phyloP scores from a whole-genome alignment of 1,284 basidiomycete genomes.

The Puccinia novopanici region DNA sequence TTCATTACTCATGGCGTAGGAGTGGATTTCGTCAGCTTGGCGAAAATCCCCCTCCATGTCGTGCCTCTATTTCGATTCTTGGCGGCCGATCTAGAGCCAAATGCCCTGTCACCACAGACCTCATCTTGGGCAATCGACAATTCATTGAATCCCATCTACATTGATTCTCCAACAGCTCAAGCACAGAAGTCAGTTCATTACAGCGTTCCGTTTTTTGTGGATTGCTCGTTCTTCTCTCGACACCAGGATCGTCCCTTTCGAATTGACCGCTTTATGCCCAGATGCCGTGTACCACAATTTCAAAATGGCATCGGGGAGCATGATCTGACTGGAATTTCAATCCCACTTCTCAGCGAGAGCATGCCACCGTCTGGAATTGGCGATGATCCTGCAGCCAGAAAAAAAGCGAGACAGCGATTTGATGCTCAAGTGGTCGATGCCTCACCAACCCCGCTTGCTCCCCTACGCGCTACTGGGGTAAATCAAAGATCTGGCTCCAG shows the following conservation, averaged over 20 bases:
- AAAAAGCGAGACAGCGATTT: constrained; percentile 40
- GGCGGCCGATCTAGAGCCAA: constrained; percentile 46
- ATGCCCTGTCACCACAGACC: constrained; percentile 2
- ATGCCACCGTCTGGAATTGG: constrained; percentile 53
- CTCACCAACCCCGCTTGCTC: constrained; percentile 51
- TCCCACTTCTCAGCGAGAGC: constrained; percentile 67
- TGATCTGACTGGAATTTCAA: constrained; percentile 81
- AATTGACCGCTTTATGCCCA: constrained; percentile 81
- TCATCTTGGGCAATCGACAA: constrained; percentile 33
- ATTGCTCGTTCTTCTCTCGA: constrained; percentile 76
- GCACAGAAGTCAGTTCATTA: constrained; percentile 56
- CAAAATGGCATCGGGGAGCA: constrained; percentile 87
- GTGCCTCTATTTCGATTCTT: constrained; percentile 62
- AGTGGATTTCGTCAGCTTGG: constrained; percentile 83
- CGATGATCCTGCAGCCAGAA: constrained; percentile 32
- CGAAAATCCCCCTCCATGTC: constrained; percentile 88
- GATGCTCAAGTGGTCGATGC: constrained; percentile 48
- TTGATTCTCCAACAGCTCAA: constrained; percentile 55
- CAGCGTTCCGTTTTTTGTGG: constrained; percentile 66
- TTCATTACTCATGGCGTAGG: constrained; percentile 92
- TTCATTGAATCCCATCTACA: constrained; percentile 52
- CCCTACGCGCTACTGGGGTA: constrained; percentile 32
- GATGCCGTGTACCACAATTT: constrained; percentile 90
- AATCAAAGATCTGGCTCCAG: constrained; percentile 52
- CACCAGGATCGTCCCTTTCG: constrained; percentile 84